A percentile compares a stretch with the other conserved stretches of the same genome.
Evolutionary conservation across 345 rosid species (phyloP).

Genomic region (Noccaea caerulescens): DNA sequence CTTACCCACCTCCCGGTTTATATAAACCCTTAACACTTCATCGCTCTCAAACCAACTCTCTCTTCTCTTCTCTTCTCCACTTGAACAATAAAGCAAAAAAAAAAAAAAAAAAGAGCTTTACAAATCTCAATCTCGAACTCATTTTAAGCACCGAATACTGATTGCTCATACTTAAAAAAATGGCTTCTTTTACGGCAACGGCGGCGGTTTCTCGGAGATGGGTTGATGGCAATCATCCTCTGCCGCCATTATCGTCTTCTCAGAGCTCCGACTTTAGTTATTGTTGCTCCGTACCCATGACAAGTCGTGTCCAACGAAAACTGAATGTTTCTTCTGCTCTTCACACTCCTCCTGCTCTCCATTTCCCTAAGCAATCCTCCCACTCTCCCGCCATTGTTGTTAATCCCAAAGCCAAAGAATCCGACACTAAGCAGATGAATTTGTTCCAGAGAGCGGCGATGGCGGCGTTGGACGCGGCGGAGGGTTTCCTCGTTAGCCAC

Average conservation of each 20-base stretch:
- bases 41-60: constrained; percentile 44
- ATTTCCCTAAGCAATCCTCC: constrained; percentile 54
- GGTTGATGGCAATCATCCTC: constrained; percentile 38
- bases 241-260: constrained; percentile 41
- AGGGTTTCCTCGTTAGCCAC: constrained; percentile 56
- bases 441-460: constrained; percentile 63
- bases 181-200: constrained; percentile 48
- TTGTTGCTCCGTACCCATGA: constrained; percentile 38
- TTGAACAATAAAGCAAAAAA: neutral
- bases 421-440: constrained; percentile 51
- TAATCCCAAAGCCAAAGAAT: constrained; percentile 28
- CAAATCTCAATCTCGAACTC: constrained; percentile 21
- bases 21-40: constrained; percentile 42
- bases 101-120: constrained; percentile 29
- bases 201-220: constrained; percentile 43
- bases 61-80: constrained; percentile 33
- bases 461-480: constrained; percentile 60
- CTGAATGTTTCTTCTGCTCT: constrained; percentile 52
- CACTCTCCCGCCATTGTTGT: constrained; percentile 43
- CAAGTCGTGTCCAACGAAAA: constrained; percentile 35
- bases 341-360: constrained; percentile 60
- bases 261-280: constrained; percentile 32
- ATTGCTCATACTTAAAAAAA: neutral
- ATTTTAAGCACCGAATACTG: constrained; percentile 29
- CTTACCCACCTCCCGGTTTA: constrained; percentile 39